phyloP scores from a whole-genome alignment of 305 asterid species.

The Fraxinus dipetala region DNA sequence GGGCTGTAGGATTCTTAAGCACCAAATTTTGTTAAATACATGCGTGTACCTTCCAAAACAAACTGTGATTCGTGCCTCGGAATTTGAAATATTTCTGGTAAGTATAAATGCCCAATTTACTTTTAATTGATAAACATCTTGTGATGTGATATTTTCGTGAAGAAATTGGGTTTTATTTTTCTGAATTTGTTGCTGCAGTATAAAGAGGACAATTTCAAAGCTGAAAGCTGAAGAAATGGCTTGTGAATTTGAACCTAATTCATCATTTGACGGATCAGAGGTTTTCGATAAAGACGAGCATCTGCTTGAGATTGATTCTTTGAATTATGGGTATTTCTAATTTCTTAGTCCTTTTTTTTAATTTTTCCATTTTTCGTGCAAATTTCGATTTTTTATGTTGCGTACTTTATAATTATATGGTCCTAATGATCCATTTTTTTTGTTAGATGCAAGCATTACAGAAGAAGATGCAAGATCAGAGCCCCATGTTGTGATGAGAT shows the following conservation, averaged over 20 bases:
- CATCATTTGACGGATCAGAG: not conserved
- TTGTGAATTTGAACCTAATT: not conserved
- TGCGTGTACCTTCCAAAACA: not conserved
- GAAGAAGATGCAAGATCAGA: constrained; percentile 54
- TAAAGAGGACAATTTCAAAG: not conserved
- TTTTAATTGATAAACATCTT: not conserved
- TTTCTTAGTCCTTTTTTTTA: not conserved
- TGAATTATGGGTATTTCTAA: constrained; percentile 38
- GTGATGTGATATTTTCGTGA: not conserved
- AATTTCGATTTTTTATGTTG: not conserved
- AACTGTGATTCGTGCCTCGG: not conserved
- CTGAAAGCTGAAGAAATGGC: not conserved
- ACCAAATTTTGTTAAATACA: not conserved
- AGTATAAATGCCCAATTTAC: not conserved
- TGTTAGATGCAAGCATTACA: constrained; percentile 47
- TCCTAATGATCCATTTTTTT: not conserved
- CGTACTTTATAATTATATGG: not conserved
- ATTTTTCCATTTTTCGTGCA: not conserved
- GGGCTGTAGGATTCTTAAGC: not conserved
- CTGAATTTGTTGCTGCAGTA: not conserved
- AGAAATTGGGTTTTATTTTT: not conserved
- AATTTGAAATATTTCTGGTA: not conserved
- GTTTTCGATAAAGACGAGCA: constrained; percentile 3
- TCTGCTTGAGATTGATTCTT: constrained; percentile 16
- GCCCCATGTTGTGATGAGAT: constrained; percentile 50